Evolutionary conservation across 345 rosid genomes (phyloP).

Genomic region (Zanthoxylum bungeanum): DNA sequence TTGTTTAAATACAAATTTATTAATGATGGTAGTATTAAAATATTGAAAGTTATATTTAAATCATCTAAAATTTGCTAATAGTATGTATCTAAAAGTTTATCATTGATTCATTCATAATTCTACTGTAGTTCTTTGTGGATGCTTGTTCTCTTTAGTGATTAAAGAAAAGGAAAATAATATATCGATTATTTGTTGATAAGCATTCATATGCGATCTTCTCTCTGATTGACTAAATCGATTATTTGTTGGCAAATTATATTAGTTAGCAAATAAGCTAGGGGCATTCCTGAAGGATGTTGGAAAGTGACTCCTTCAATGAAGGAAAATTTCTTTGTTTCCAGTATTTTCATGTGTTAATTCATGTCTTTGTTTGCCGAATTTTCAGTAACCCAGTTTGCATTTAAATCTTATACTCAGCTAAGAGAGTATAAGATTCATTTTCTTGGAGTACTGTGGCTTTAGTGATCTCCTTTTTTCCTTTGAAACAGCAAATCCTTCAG

Average conservation of each 20-base stretch:
- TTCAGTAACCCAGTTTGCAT: constrained; percentile 5
- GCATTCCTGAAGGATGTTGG: not conserved
- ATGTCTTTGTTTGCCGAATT: not conserved
- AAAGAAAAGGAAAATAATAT: no score
- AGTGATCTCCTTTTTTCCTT: constrained; percentile 16
- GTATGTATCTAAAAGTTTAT: no score
- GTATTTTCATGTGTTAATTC: not conserved
- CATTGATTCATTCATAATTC: no score
- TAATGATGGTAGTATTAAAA: no score
- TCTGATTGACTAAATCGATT: not conserved
- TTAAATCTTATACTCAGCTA: not conserved
- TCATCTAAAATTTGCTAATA: no score
- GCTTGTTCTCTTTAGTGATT: no score
- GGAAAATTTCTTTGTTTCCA: constrained; percentile 2
- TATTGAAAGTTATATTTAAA: no score
- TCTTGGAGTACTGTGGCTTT: constrained; percentile 3
- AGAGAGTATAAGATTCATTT: no score
- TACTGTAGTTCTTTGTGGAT: no score
- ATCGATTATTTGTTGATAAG: not conserved
- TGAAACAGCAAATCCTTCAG: constrained; percentile 88
- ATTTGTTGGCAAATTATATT: not conserved
- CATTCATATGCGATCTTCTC: not conserved
- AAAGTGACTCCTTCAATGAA: not conserved
- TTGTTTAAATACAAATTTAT: no score
- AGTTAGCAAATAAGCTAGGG: not conserved